A percentile compares a stretch with the other conserved stretches of the same genome.
phyloP scores from a whole-genome alignment of 257 asterid species.

The Salvia splendens region DNA sequence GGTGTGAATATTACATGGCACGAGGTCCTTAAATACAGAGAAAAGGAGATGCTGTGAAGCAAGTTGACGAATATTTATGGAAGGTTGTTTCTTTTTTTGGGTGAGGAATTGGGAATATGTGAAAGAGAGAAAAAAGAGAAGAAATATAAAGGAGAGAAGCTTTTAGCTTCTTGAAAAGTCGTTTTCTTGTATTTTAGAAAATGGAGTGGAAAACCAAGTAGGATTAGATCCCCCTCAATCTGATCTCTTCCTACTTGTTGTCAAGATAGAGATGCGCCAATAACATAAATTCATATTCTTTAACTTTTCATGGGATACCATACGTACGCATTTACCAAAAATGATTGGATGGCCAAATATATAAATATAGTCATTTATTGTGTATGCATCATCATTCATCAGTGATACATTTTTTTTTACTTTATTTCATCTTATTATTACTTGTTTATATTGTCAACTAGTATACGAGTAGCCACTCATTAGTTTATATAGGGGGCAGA shows the following conservation, averaged over 20 bases:
- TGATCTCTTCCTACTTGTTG: constrained; percentile 31
- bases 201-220: constrained; percentile 55
- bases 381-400: too few species aligned
- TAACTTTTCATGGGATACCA: constrained; percentile 21
- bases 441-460: too few species aligned
- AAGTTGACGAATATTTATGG: constrained; percentile 49
- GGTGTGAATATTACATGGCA: constrained; percentile 21
- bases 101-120: constrained; percentile 5
- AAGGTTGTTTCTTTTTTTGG: not conserved
- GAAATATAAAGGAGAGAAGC: not conserved
- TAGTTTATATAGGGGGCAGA: too few species aligned
- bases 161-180: constrained; percentile 46
- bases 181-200: constrained; percentile 47
- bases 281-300: constrained; percentile 25
- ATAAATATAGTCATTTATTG: too few species aligned
- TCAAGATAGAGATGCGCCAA: constrained; percentile 44
- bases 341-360: too few species aligned
- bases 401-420: too few species aligned
- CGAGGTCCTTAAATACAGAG: constrained; percentile 42
- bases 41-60: constrained; percentile 35
- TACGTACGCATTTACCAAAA: too few species aligned
- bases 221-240: constrained; percentile 60
- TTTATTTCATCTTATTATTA: too few species aligned
- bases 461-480: too few species aligned
- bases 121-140: not conserved